Percentiles rank a stretch among this genome's conserved stretches.
Evolutionary conservation across 305 asterid species (phyloP).

Genomic region (Lippia alba): DNA sequence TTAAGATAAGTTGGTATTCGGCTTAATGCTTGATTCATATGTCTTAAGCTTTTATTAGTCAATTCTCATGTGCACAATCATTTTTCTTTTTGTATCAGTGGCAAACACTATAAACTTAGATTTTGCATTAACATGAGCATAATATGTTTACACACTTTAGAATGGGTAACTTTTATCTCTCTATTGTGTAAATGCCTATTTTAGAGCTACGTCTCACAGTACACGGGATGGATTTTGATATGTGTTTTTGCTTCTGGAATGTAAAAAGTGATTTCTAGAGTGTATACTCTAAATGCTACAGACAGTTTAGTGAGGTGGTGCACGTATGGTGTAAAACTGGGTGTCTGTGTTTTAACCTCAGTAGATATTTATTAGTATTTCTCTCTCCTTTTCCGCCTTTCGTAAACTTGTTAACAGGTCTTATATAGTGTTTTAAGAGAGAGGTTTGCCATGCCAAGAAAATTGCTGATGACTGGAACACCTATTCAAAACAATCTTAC

Average conservation of each 20-base stretch:
- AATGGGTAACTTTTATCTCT: conserved; percentile 6
- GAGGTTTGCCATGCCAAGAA: conserved; percentile 81
- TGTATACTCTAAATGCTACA: conserved; percentile 19
- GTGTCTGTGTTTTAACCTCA: conserved; percentile 13
- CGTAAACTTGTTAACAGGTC: conserved; percentile 58
- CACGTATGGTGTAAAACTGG: conserved; percentile 12
- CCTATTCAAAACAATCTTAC: conserved; percentile 93
- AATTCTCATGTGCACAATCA: background rate
- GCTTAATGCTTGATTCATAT: conserved; percentile 20
- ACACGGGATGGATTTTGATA: too few species aligned
- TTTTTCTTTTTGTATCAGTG: background rate
- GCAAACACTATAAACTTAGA: background rate
- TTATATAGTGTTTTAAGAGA: conserved; percentile 70
- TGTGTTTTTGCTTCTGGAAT: conserved; percentile 20
- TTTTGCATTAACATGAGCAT: background rate
- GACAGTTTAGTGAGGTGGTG: conserved; percentile 8
- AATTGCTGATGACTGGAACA: conserved; percentile 94
- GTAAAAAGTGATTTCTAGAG: conserved; percentile 1
- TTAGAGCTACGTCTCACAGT: conserved; percentile 23
- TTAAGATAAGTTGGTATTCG: conserved; percentile 11
- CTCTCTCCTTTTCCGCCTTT: conserved; percentile 24
- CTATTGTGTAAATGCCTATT: conserved; percentile 10
- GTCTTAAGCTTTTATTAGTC: conserved; percentile 7
- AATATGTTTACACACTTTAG: background rate
- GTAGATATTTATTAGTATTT: conserved; percentile 20